These are phyloP conservation scores for Penicillium sp. DNA, from an alignment of 2,329 filamentous ascomycete genomes.

Conservation along the genomic window DNA sequence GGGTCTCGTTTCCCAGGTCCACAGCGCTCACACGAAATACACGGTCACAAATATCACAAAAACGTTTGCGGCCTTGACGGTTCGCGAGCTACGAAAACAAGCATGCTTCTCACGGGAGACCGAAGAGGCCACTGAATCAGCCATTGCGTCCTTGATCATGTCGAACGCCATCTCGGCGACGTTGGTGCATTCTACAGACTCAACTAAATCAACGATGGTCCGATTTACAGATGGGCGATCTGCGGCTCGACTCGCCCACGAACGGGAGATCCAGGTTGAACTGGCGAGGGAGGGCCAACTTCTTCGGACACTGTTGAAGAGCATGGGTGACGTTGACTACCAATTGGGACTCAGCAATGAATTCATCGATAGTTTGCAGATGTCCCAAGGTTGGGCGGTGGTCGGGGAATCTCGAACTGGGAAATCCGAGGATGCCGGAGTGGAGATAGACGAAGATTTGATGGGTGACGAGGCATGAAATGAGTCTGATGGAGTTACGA, in stretches of 20 bases:
- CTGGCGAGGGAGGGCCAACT: constrained; percentile 47
- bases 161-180: constrained; percentile 47
- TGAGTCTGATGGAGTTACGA: too few relatives aligned
- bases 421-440: constrained; percentile 11
- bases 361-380: constrained; percentile 50
- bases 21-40: constrained; percentile 66
- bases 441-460: constrained; percentile 36
- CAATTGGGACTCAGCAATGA: constrained; percentile 54
- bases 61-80: constrained; percentile 61
- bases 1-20: constrained; percentile 63
- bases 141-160: constrained; percentile 44
- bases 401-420: constrained; percentile 14
- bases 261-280: constrained; percentile 34
- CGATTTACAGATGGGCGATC: constrained; percentile 44
- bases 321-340: constrained; percentile 50
- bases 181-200: constrained; percentile 40
- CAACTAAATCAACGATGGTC: constrained; percentile 43
- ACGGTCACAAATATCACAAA: constrained; percentile 66
- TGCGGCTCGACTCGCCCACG: constrained; percentile 31
- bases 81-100: constrained; percentile 42
- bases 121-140: constrained; percentile 27
- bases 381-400: constrained; percentile 36
- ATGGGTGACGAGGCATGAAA: constrained; percentile 27
- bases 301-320: constrained; percentile 46
- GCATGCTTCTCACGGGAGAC: constrained; percentile 24